A percentile compares a stretch with the other conserved stretches of the same genome.
Evolutionary conservation across 2,329 filamentous ascomycete genomes (phyloP).

Genomic region (Curvularia verruculosa): DNA sequence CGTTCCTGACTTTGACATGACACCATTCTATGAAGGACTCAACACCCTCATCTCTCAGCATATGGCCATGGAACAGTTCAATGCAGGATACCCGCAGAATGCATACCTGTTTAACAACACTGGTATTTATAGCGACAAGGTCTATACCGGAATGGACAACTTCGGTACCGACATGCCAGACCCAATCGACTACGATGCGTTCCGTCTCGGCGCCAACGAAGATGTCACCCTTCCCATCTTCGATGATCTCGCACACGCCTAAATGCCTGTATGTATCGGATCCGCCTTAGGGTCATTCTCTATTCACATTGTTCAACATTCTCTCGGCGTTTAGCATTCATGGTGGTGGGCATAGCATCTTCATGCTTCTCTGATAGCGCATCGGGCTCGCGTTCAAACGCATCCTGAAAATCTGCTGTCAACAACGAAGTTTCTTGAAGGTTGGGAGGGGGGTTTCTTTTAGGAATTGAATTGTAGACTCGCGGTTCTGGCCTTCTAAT

Average conservation of each 20-base stretch:
- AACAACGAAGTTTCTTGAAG: not conserved
- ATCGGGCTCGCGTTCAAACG: not conserved
- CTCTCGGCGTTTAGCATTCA: not conserved
- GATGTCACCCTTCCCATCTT: conserved; percentile 28
- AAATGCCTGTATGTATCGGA: too few relatives aligned
- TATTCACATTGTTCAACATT: too few relatives aligned
- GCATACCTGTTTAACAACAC: not conserved
- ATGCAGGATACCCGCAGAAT: not conserved
- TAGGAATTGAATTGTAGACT: too few relatives aligned
- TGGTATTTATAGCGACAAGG: not conserved
- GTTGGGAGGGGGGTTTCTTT: too few relatives aligned
- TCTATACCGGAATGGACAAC: not conserved
- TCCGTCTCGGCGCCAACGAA: conserved; percentile 27
- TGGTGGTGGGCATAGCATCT: not conserved
- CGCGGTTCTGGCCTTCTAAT: too few relatives aligned
- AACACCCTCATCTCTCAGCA: conserved; percentile 4
- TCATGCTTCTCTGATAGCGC: not conserved
- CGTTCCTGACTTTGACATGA: not conserved
- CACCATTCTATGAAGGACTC: conserved; percentile 12
- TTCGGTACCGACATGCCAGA: not conserved
- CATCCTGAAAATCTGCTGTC: not conserved
- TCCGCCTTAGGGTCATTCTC: not conserved
- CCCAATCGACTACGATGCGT: conserved; percentile 10
- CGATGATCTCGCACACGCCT: not conserved
- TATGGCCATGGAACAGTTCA: not conserved